phyloP scores from a whole-genome alignment of 495 filamentous ascomycete species.

The Chaetomidium leptoderma region DNA sequence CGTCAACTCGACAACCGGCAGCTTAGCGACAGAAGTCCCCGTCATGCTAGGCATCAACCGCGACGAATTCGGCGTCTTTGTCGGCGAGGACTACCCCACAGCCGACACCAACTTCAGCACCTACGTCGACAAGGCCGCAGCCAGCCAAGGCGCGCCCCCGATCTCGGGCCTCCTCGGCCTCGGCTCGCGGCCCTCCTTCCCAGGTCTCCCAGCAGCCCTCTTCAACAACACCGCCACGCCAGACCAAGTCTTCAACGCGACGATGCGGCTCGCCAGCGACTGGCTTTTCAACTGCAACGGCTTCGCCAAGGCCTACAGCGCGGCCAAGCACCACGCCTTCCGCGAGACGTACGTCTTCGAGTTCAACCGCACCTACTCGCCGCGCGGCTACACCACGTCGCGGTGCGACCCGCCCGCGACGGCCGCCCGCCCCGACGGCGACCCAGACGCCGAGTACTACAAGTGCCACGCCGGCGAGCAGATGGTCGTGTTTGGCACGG shows the following conservation, averaged over 20 bases:
- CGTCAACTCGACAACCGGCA: conserved; percentile 23
- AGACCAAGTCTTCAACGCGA: conserved; percentile 19
- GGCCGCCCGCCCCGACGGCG: conserved; percentile 29
- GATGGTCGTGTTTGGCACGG: conserved; percentile 37
- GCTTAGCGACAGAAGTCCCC: conserved; percentile 23
- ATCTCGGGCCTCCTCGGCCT: conserved; percentile 19
- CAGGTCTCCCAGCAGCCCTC: background rate
- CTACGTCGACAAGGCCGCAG: conserved; percentile 19
- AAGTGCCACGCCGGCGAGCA: conserved; percentile 51
- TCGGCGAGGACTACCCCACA: conserved; percentile 21
- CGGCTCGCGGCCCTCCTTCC: background rate
- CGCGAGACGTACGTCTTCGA: conserved; percentile 33
- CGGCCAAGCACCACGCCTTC: conserved; percentile 29
- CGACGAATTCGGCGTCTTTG: conserved; percentile 38
- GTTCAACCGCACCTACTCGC: conserved; percentile 47
- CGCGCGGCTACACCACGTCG: conserved; percentile 35
- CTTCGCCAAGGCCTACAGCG: conserved; percentile 37
- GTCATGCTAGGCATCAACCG: conserved; percentile 41
- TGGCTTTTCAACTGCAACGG: conserved; percentile 37
- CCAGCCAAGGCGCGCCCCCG: conserved; percentile 15
- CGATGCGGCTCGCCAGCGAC: conserved; percentile 34
- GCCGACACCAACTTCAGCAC: conserved; percentile 15
- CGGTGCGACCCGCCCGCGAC: conserved; percentile 36
- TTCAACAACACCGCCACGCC: conserved; percentile 21
- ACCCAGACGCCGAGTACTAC: conserved; percentile 39